These are phyloP conservation scores for Beauveria brongniartii DNA, from an alignment of 2,329 filamentous ascomycete species.

Conservation along the genomic window DNA sequence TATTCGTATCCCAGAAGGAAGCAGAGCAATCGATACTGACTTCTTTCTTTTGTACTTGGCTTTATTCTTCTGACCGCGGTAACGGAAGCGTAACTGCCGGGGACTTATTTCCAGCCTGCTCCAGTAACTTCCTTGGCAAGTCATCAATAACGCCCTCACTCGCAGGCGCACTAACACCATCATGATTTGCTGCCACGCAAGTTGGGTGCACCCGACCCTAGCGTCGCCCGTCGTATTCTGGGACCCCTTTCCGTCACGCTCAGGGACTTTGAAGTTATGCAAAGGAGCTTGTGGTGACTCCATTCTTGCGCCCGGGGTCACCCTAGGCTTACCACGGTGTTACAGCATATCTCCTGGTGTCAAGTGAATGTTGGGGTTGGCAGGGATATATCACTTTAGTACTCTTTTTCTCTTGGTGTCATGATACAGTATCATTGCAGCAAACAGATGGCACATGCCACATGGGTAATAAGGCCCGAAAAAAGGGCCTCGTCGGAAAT, in stretches of 20 bases:
- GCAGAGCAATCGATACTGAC: background rate
- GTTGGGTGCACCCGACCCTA: background rate
- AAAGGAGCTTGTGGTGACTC: too few relatives aligned
- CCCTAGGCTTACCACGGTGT: background rate
- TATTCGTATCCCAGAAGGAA: background rate
- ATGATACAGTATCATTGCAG: constrained; percentile 1
- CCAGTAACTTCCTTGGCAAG: background rate
- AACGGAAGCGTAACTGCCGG: background rate
- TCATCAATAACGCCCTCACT: background rate
- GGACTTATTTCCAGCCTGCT: background rate
- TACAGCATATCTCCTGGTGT: background rate
- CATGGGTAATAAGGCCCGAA: too few relatives aligned
- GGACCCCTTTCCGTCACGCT: background rate
- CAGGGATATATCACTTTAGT: background rate
- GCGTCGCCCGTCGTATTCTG: background rate
- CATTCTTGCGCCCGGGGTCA: background rate
- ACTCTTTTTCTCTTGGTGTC: background rate
- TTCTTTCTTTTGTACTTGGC: background rate
- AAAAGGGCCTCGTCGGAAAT: too few relatives aligned
- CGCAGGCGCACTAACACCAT: background rate
- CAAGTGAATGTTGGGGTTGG: background rate
- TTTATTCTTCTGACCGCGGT: background rate
- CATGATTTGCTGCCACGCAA: background rate
- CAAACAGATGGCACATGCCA: background rate
- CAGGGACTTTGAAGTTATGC: background rate